Evolutionary conservation across 2,329 filamentous ascomycete species (phyloP).

Genomic region (Akanthomyces muscarius): DNA sequence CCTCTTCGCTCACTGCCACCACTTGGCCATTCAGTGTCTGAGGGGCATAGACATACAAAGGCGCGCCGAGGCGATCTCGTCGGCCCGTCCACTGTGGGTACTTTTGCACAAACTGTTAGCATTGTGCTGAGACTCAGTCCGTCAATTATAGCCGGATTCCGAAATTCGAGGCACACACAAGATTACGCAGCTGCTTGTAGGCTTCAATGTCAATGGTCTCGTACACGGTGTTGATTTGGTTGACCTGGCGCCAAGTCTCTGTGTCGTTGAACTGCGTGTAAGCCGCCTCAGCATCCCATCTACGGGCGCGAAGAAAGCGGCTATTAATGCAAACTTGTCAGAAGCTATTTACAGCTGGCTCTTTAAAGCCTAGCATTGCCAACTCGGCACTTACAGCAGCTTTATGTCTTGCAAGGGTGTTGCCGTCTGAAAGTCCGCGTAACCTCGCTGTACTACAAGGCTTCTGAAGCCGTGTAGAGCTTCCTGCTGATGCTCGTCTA

Average conservation of each 20-base stretch:
- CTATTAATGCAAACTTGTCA: slow-evolving; percentile 38
- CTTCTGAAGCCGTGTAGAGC: slow-evolving; percentile 70
- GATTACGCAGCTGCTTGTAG: slow-evolving; percentile 71
- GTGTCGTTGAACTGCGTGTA: slow-evolving; percentile 82
- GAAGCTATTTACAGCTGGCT: not conserved
- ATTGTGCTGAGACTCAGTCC: not conserved
- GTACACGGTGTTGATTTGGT: slow-evolving; percentile 75
- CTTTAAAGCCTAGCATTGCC: not conserved
- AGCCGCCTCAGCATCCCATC: slow-evolving; percentile 74
- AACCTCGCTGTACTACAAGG: slow-evolving; percentile 55
- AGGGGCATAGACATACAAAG: not conserved
- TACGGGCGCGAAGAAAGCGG: slow-evolving; percentile 80
- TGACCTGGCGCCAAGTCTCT: slow-evolving; percentile 79
- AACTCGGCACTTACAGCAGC: not conserved
- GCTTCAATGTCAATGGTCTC: slow-evolving; percentile 80
- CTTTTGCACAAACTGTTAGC: not conserved
- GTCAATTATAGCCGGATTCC: not conserved
- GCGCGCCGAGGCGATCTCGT: not conserved
- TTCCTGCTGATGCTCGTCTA: slow-evolving; percentile 63
- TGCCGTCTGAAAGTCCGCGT: slow-evolving; percentile 34
- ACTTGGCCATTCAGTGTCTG: slow-evolving; percentile 68
- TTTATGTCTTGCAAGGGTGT: not conserved
- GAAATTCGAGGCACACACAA: slow-evolving; percentile 51
- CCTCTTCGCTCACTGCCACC: slow-evolving; percentile 72
- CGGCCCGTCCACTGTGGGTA: not conserved